These are phyloP conservation scores for Forsythia suspensa DNA, from an alignment of 257 asterid genomes.

Conservation along the genomic window DNA sequence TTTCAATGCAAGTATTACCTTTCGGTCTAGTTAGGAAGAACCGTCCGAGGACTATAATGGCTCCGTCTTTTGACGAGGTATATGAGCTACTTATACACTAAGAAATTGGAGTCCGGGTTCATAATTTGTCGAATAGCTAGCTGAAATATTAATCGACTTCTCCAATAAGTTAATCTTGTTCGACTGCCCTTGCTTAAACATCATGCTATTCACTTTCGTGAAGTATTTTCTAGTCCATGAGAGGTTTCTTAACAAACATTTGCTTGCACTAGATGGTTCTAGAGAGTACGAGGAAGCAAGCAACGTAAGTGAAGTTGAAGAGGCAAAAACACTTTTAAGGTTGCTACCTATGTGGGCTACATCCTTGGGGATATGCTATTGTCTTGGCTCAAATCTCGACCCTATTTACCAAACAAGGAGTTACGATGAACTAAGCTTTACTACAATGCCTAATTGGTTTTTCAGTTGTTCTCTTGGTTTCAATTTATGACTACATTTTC, in stretches of 20 bases:
- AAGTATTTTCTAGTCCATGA: no score
- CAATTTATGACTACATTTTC: slow-evolving; percentile 41
- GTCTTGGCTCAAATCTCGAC: slow-evolving; percentile 32
- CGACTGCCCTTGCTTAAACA: no score
- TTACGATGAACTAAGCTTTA: slow-evolving; percentile 40
- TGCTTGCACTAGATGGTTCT: slow-evolving; percentile 18
- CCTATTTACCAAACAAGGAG: slow-evolving; percentile 40
- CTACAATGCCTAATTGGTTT: slow-evolving; percentile 30
- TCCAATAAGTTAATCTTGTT: no score
- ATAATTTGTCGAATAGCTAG: no score
- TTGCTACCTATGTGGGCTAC: slow-evolving; percentile 36
- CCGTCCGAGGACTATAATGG: no score
- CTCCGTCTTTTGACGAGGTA: no score
- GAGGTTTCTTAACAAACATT: slow-evolving; percentile 32
- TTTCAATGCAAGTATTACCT: no score
- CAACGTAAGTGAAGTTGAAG: slow-evolving; percentile 24
- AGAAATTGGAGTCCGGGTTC: no score
- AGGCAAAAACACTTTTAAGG: slow-evolving; percentile 34
- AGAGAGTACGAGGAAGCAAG: neutral
- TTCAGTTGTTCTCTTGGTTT: slow-evolving; percentile 25
- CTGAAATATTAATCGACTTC: no score
- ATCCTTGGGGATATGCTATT: slow-evolving; percentile 31
- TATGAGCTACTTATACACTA: no score
- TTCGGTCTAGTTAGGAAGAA: no score
- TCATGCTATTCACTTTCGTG: no score